Evolutionary conservation across 2,329 filamentous ascomycete genomes (phyloP).

Genomic region (Penicillium sp.): DNA sequence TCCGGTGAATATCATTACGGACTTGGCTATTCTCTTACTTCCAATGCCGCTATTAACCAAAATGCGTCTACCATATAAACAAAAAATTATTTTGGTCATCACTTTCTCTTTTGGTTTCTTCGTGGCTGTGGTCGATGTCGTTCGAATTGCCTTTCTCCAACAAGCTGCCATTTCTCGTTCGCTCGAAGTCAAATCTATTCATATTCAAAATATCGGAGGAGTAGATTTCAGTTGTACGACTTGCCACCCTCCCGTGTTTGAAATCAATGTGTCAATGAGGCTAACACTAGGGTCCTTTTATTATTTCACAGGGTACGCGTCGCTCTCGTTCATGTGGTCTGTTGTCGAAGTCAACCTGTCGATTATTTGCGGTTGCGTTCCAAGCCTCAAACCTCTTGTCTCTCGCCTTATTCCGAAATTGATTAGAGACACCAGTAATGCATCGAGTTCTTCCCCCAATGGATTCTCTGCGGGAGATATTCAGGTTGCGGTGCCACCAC

Average conservation of each 20-base stretch:
- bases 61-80: conserved; percentile 78
- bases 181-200: conserved; percentile 27
- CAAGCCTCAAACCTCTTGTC: conserved; percentile 82
- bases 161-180: conserved; percentile 56
- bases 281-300: conserved; percentile 44
- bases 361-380: conserved; percentile 89
- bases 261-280: not conserved
- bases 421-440: conserved; percentile 50
- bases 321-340: conserved; percentile 88
- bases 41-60: conserved; percentile 84
- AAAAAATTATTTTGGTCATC: conserved; percentile 82
- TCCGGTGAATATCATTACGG: conserved; percentile 88
- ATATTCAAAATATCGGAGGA: conserved; percentile 40
- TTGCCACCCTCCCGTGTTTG: not conserved
- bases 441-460: conserved; percentile 15
- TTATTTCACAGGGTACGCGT: conserved; percentile 66
- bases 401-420: conserved; percentile 59
- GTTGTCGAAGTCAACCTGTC: conserved; percentile 87
- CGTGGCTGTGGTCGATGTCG: conserved; percentile 81
- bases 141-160: conserved; percentile 87
- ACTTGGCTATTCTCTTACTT: conserved; percentile 80
- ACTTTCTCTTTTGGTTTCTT: conserved; percentile 88
- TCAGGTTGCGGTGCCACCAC: conserved; percentile 11
- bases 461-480: conserved; percentile 11
- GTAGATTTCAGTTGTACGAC: conserved; percentile 55